phyloP scores from a whole-genome alignment of 2,329 filamentous ascomycete genomes.

The Lecanicillium sp. region DNA sequence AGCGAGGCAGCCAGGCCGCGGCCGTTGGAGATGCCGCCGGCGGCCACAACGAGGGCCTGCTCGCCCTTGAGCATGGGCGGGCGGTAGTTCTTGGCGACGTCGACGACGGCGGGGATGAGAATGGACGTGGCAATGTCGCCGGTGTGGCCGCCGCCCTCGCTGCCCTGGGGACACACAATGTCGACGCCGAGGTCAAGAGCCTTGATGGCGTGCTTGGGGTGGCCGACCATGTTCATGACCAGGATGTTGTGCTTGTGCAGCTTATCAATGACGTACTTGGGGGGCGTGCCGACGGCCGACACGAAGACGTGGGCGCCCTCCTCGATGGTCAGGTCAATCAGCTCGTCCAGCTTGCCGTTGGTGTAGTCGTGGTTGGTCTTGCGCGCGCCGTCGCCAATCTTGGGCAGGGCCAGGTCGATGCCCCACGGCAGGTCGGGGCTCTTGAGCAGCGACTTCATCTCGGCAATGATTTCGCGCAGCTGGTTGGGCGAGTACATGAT shows the following conservation, averaged over 20 bases:
- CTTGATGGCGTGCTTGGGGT: slow-evolving; percentile 85
- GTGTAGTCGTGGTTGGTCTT: slow-evolving; percentile 97
- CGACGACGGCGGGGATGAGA: slow-evolving; percentile 78
- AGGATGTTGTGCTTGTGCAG: slow-evolving; percentile 75
- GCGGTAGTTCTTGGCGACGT: slow-evolving; percentile 67
- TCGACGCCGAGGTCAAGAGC: slow-evolving; percentile 82
- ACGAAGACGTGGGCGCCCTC: slow-evolving; percentile 84
- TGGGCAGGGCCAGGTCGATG: slow-evolving; percentile 83
- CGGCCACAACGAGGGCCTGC: slow-evolving; percentile 75
- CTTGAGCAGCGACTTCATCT: slow-evolving; percentile 69
- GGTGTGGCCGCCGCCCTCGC: slow-evolving; percentile 89
- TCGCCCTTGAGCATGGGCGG: slow-evolving; percentile 62
- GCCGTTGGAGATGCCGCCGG: slow-evolving; percentile 80
- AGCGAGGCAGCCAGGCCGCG: slow-evolving; percentile 71
- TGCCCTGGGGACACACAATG: slow-evolving; percentile 85
- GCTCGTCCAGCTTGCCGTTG: slow-evolving; percentile 74
- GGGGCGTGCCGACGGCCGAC: slow-evolving; percentile 80
- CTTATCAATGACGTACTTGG: slow-evolving; percentile 60
- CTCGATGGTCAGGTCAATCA: slow-evolving; percentile 79
- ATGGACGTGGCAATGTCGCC: slow-evolving; percentile 82
- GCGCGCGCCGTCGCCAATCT: slow-evolving; percentile 75
- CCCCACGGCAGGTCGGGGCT: slow-evolving; percentile 73
- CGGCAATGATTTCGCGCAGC: slow-evolving; percentile 72
- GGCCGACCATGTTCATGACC: slow-evolving; percentile 97
- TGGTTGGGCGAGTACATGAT: slow-evolving; percentile 67